A percentile compares a stretch with the other conserved stretches of the same genome.
Conservation (phyloP, 1,284 basidiomycete species). For the Agaricales sp. region DNA sequence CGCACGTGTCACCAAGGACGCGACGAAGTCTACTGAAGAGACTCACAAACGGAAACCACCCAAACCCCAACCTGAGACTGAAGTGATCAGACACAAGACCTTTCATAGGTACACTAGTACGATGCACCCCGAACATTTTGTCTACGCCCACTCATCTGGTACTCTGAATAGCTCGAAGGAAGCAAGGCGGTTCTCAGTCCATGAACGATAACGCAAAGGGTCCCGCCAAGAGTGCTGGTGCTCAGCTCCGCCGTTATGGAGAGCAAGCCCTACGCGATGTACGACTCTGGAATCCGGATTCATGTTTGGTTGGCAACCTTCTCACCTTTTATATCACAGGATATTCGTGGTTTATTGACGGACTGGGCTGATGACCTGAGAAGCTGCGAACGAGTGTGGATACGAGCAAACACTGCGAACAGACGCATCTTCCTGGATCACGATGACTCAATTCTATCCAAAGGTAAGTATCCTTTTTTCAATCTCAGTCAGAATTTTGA, state of each 20-base stretch:
- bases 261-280: slow-evolving; percentile 89
- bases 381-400: slow-evolving; percentile 79
- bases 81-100: slow-evolving; percentile 88
- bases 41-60: slow-evolving; percentile 53
- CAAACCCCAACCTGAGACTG: slow-evolving; percentile 54
- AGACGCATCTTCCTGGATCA: slow-evolving; percentile 85
- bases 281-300: slow-evolving; percentile 17
- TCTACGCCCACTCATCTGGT: slow-evolving; percentile 1
- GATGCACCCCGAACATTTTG: slow-evolving; percentile 14
- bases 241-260: slow-evolving; percentile 89
- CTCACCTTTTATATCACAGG: slow-evolving; percentile 32
- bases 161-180: slow-evolving; percentile 66
- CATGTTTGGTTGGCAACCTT: too few species aligned
- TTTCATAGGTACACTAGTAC: slow-evolving; percentile 99
- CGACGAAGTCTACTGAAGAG: slow-evolving; percentile 18
- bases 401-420: slow-evolving; percentile 80
- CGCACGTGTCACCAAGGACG: slow-evolving; percentile 52
- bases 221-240: slow-evolving; percentile 91
- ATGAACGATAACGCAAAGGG: slow-evolving; percentile 91
- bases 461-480: slow-evolving; percentile 28
- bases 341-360: slow-evolving; percentile 71
- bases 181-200: slow-evolving; percentile 95
- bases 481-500: not conserved
- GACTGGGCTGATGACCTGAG: slow-evolving; percentile 83
- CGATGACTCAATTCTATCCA: slow-evolving; percentile 49